Percentiles rank a stretch among this genome's conserved stretches.
Conservation (phyloP, 345 rosid species). For the Brassica rapa region DNA sequence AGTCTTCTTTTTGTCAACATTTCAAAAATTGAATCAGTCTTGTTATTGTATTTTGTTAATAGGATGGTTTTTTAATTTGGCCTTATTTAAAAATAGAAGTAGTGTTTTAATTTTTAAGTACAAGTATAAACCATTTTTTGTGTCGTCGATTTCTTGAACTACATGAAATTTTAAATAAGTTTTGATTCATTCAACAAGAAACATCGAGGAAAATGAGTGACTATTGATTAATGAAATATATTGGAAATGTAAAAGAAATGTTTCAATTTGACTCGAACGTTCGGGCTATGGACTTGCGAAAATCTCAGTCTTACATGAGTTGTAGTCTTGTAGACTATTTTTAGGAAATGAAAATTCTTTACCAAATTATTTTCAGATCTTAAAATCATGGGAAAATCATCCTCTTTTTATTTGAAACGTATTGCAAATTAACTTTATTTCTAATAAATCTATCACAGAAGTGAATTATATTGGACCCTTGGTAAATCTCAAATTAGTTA, state of each 20-base stretch:
- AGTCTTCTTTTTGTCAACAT: too few species aligned
- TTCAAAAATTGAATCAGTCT: not conserved
- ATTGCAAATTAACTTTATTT: not conserved
- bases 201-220: conserved; percentile 9
- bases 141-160: not conserved
- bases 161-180: not conserved
- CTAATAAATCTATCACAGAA: not conserved
- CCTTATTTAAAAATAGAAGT: too few species aligned
- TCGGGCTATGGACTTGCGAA: not conserved
- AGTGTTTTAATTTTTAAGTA: too few species aligned
- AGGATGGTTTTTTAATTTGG: not conserved
- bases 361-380: not conserved
- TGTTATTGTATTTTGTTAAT: not conserved
- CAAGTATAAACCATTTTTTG: not conserved
- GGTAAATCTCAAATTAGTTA: not conserved
- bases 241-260: not conserved
- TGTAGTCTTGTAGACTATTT: too few species aligned
- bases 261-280: conserved; percentile 13
- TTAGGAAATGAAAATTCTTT: not conserved
- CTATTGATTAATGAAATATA: not conserved
- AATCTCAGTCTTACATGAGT: not conserved
- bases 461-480: not conserved
- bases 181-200: conserved; percentile 9
- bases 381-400: too few species aligned
- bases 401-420: not conserved